These are phyloP conservation scores for Dioszegia hungarica DNA, from an alignment of 768 basidiomycete genomes.

Conservation along the genomic window DNA sequence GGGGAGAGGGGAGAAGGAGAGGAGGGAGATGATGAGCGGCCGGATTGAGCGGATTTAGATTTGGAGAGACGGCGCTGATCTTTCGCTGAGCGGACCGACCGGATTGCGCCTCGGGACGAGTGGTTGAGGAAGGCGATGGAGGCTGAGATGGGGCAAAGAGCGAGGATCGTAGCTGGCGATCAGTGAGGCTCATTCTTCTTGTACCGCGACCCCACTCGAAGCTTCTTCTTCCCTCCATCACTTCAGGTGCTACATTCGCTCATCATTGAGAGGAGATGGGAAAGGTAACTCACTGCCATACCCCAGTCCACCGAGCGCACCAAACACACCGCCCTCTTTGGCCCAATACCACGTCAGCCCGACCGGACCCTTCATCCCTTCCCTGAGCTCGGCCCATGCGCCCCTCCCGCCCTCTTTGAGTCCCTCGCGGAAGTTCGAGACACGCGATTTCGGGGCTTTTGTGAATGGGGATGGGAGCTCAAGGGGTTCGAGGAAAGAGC, in stretches of 20 bases:
- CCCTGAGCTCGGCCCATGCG: conserved; percentile 3
- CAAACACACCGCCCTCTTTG: conserved; percentile 3
- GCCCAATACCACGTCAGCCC: conserved; percentile 9
- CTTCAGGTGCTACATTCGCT: too few species aligned
- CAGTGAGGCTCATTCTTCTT: too few species aligned
- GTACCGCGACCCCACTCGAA: too few species aligned
- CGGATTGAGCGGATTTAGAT: too few species aligned
- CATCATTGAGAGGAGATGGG: too few species aligned
- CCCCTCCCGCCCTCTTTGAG: conserved; percentile 1
- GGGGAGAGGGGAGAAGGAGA: too few species aligned
- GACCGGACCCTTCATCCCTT: conserved; percentile 5
- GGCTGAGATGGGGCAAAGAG: conserved; percentile 1
- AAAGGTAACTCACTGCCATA: conserved; percentile 5
- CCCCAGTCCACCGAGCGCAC: not conserved
- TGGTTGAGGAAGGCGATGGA: conserved; percentile 7
- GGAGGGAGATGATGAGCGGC: too few species aligned
- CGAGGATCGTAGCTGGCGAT: not conserved
- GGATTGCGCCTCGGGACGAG: not conserved
- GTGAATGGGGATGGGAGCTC: conserved; percentile 1
- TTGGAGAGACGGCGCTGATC: not conserved
- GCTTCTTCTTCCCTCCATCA: too few species aligned
- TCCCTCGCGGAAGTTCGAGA: not conserved
- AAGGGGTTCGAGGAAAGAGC: conserved; percentile 3
- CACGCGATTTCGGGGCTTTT: conserved; percentile 2
- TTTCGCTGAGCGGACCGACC: not conserved